Percentiles rank a stretch among this genome's conserved stretches.
Conservation (phyloP, 345 rosid genomes). For the Citrus hindsii region DNA sequence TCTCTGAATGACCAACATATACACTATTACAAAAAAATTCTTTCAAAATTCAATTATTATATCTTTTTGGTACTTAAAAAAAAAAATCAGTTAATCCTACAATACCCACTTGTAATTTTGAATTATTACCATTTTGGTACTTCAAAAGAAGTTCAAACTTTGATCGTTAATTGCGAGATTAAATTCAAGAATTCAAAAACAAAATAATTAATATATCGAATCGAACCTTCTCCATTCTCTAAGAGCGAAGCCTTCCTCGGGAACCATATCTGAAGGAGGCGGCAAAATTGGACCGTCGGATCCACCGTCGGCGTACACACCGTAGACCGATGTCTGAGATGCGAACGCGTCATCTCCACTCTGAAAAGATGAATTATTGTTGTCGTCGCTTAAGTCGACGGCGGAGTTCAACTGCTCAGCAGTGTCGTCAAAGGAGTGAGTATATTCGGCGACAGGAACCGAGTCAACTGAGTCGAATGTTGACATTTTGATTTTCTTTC, state of each 20-base stretch:
- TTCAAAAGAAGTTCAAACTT: not conserved
- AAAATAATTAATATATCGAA: conserved; percentile 12
- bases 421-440: conserved; percentile 30
- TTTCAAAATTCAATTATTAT: not conserved
- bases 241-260: conserved; percentile 60
- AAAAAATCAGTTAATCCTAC: not conserved
- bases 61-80: not conserved
- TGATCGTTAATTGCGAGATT: not conserved
- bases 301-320: conserved; percentile 35
- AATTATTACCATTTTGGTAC: too few relatives aligned
- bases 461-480: conserved; percentile 40
- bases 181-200: not conserved
- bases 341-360: conserved; percentile 32
- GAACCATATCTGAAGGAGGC: conserved; percentile 49
- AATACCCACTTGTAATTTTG: not conserved
- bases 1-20: conserved; percentile 34
- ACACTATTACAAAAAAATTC: not conserved
- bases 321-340: conserved; percentile 34
- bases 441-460: conserved; percentile 17
- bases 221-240: conserved; percentile 81
- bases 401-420: conserved; percentile 20
- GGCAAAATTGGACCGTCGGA: conserved; percentile 58
- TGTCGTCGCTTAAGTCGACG: conserved; percentile 5
- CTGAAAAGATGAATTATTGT: conserved; percentile 13
- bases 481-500: conserved; percentile 33